phyloP scores from a whole-genome alignment of 768 basidiomycete species.

The Suillus weaverae region DNA sequence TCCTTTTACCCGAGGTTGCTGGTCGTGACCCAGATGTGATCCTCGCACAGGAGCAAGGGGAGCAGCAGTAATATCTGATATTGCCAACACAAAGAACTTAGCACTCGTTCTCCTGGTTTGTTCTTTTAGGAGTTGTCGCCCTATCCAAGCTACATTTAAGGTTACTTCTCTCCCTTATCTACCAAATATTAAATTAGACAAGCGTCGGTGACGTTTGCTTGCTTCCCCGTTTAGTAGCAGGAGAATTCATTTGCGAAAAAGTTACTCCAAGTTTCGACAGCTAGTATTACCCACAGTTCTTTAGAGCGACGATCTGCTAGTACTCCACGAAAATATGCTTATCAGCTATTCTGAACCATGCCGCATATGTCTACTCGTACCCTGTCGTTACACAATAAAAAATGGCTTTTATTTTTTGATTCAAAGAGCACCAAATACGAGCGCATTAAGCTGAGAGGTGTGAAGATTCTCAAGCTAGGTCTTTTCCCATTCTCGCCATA shows the following conservation, averaged over 20 bases:
- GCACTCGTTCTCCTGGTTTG: background rate
- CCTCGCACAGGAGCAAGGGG: slow-evolving; percentile 39
- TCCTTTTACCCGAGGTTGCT: slow-evolving; percentile 52
- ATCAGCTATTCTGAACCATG: background rate
- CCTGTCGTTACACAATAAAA: no score
- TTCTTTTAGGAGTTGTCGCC: background rate
- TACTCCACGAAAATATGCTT: background rate
- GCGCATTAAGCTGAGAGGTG: no score
- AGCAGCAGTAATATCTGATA: slow-evolving; percentile 4
- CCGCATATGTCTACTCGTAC: background rate
- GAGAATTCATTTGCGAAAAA: background rate
- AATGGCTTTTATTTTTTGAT: no score
- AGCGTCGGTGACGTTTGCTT: background rate
- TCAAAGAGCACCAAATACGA: no score
- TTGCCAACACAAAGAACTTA: no score
- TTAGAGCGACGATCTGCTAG: background rate
- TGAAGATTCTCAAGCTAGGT: background rate
- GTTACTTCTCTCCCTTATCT: background rate
- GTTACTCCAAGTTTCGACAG: background rate
- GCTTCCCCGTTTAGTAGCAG: background rate
- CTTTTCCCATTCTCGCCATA: no score
- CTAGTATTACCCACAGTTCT: background rate
- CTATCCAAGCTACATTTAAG: background rate
- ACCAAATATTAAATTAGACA: background rate
- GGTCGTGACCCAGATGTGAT: slow-evolving; percentile 52